Base-by-base conservation (phyloP, 108 stramenopile species). In the Mayamaea pseudoterrestris region DNA sequence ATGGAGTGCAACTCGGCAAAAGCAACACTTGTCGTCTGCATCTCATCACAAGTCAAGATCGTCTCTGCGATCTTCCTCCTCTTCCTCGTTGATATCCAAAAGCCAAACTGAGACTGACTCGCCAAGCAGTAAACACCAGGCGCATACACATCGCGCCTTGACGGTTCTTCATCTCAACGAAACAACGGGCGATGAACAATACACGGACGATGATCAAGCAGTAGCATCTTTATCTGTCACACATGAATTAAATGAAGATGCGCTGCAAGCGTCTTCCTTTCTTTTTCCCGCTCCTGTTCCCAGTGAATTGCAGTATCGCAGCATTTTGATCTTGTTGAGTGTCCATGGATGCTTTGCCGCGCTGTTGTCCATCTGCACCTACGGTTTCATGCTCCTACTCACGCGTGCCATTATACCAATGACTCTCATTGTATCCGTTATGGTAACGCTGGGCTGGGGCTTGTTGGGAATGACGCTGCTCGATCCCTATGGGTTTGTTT, bases 361-460 rank as follows among this genome's bases (percentile, higher is more conserved):
- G 24, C 20, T 63, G 9, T 37, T 61, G 13, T 47, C 63, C 29
- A 51, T 53, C 27, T 30, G 68, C 8, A 65, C 44, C 14, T 50
- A 69, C 41, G 64, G 66, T 4, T 60, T 74, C 17, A 69, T 74
- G 64, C 44, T 74, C 13, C 65, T 68, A 14, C 18, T 74, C 29
- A 63, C 50, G 2, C 59, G 55, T 22, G 62, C 73, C 13, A 30
- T 74, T n/a, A 68, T 74, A n/a, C 63, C 39, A 25, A 54, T 65
- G 6, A 53, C 55, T 27, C 57, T 72, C 8, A 35, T 72, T 1
- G 58, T 63, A 50, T 53, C 71, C 9, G 53, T 66, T 6, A 11
- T 66, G 3, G 8, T 66, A 13, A 20, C 51, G 12, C 39, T 72
- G 11, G 64, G 49, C 16, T 67, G 65, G 71, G 61, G 60, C 16